These are phyloP conservation scores for Umbilicus rupestris DNA, from an alignment of 164 flowering plant species.

Conservation along the genomic window DNA sequence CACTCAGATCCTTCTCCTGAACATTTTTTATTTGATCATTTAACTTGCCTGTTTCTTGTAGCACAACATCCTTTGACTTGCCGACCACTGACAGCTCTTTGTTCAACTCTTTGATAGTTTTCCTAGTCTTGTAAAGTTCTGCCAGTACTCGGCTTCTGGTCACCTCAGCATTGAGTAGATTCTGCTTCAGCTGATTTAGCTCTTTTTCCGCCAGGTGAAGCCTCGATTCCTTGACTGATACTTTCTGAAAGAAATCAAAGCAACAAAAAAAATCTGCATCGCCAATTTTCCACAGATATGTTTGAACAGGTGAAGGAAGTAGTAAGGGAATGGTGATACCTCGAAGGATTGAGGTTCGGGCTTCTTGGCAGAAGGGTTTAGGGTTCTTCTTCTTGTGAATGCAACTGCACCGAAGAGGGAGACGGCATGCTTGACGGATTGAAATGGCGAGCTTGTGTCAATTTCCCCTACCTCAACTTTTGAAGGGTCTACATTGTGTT, in stretches of 20 bases:
- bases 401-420: constrained; percentile 80
- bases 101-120: constrained; percentile 53
- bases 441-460: constrained; percentile 93
- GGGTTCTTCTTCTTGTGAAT: constrained; percentile 47
- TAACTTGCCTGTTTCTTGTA: constrained; percentile 49
- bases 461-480: constrained; percentile 84
- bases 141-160: constrained; percentile 58
- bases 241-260: constrained; percentile 39
- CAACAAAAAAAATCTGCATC: neutral
- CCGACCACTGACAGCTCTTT: constrained; percentile 41
- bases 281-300: too few species aligned
- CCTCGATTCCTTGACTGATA: constrained; percentile 70
- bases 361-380: constrained; percentile 44
- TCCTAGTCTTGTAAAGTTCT: constrained; percentile 70
- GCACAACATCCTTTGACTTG: constrained; percentile 50
- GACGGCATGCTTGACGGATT: constrained; percentile 95
- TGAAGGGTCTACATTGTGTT: constrained; percentile 39
- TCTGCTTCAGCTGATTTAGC: constrained; percentile 67
- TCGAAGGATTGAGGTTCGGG: constrained; percentile 53
- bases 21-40: constrained; percentile 40
- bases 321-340: neutral
- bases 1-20: constrained; percentile 28
- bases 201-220: constrained; percentile 76
- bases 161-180: constrained; percentile 58
- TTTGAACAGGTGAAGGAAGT: neutral